Percentiles rank a stretch among this genome's conserved stretches.
phyloP scores from a whole-genome alignment of 2,329 filamentous ascomycete species.

The Phialocephala subalpina region DNA sequence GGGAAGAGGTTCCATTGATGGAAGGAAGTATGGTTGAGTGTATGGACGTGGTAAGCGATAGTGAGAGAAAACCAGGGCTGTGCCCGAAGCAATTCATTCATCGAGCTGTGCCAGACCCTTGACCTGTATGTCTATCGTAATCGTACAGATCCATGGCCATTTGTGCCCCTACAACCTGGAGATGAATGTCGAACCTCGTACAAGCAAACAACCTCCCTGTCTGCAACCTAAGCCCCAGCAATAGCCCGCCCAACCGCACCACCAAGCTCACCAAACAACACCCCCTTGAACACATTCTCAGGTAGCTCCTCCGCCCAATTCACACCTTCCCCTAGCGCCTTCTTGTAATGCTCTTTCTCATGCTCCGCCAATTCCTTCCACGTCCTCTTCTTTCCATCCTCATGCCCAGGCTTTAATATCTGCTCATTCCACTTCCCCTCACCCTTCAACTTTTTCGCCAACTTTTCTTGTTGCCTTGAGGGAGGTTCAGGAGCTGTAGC shows the following conservation, averaged over 20 bases:
- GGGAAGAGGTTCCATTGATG: no score
- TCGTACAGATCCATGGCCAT: not conserved
- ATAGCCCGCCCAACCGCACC: slow-evolving; percentile 40
- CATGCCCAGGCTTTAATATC: not conserved
- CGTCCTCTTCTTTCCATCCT: slow-evolving; percentile 35
- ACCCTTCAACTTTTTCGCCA: not conserved
- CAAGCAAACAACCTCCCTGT: not conserved
- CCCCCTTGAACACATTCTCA: slow-evolving; percentile 43
- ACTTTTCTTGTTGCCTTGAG: not conserved
- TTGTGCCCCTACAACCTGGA: not conserved
- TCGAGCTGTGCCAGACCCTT: not conserved
- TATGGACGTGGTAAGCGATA: not conserved
- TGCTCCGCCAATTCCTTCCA: slow-evolving; percentile 42
- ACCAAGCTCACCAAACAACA: slow-evolving; percentile 44
- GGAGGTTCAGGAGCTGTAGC: no score
- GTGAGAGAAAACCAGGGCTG: no score
- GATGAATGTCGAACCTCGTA: not conserved
- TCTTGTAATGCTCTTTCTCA: slow-evolving; percentile 42
- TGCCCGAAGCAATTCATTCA: not conserved
- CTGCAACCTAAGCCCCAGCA: slow-evolving; percentile 21
- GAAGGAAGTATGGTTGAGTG: not conserved
- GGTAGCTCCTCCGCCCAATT: slow-evolving; percentile 44
- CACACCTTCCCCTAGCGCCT: slow-evolving; percentile 42
- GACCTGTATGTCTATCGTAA: not conserved
- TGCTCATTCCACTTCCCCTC: not conserved